These are phyloP conservation scores for Candida pseudofarinosa DNA, from an alignment of 805 yeast genomes.

Conservation along the genomic window DNA sequence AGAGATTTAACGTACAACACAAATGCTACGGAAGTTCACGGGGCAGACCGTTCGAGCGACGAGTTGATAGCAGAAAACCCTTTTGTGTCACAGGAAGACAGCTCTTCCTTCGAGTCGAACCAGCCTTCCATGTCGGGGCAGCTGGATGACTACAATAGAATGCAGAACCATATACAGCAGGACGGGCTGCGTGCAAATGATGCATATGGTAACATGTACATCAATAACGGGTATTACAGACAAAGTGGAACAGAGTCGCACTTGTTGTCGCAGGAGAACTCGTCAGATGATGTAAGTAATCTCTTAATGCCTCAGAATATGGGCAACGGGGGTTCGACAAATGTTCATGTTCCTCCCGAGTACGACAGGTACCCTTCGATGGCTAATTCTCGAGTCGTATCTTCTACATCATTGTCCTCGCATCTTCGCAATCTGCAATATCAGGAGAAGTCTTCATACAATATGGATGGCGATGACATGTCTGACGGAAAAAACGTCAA, in stretches of 20 bases:
- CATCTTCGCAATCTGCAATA: constrained; percentile 9
- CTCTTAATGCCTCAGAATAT: neutral
- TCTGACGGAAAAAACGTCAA: constrained; percentile 16
- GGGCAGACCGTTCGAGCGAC: constrained; percentile 2
- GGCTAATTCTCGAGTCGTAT: constrained; percentile 54
- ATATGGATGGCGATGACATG: constrained; percentile 14
- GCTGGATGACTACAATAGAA: constrained; percentile 5
- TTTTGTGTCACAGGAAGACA: constrained; percentile 8
- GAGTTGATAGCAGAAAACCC: constrained; percentile 4
- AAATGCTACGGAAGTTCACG: constrained; percentile 14
- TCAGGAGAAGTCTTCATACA: neutral
- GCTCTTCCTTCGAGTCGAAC: constrained; percentile 7
- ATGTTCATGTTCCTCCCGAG: constrained; percentile 46
- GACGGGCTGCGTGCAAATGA: constrained; percentile 2
- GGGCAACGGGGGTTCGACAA: constrained; percentile 10
- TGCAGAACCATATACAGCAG: neutral
- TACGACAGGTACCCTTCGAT: constrained; percentile 68
- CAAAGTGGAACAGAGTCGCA: constrained; percentile 32
- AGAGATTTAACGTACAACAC: constrained; percentile 15
- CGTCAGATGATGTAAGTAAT: constrained; percentile 6
- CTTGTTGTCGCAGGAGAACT: constrained; percentile 9
- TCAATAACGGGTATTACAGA: constrained; percentile 40
- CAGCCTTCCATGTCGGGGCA: constrained; percentile 6
- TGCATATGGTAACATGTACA: constrained; percentile 6
- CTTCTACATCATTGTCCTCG: constrained; percentile 38